A percentile compares a stretch with the other conserved stretches of the same genome.
phyloP scores from a whole-genome alignment of 2,329 filamentous ascomycete species.

The Dothideomycetidae sp. region DNA sequence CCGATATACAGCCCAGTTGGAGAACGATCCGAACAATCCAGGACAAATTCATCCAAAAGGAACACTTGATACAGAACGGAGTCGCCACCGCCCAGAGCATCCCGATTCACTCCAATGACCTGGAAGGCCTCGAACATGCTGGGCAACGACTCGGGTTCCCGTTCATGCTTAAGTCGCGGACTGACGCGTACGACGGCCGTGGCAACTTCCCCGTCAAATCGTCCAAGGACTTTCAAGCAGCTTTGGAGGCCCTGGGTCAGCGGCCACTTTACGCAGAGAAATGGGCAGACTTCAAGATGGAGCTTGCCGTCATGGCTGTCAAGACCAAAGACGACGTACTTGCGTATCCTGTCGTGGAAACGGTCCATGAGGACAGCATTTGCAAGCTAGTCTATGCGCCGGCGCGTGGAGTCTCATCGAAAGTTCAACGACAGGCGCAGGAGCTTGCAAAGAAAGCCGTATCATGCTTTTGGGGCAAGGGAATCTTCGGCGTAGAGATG shows the following conservation, averaged over 20 bases:
- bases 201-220: slow-evolving; percentile 54
- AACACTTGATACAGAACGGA: slow-evolving; percentile 52
- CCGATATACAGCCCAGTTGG: slow-evolving; percentile 65
- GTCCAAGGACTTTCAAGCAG: slow-evolving; percentile 46
- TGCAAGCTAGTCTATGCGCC: slow-evolving; percentile 88
- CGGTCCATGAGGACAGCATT: slow-evolving; percentile 86
- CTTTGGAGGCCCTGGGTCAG: slow-evolving; percentile 52
- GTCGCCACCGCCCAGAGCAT: slow-evolving; percentile 62
- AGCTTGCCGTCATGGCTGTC: slow-evolving; percentile 88
- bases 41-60: slow-evolving; percentile 85
- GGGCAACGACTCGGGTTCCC: slow-evolving; percentile 59
- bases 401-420: slow-evolving; percentile 52
- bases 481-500: slow-evolving; percentile 94
- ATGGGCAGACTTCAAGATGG: slow-evolving; percentile 71
- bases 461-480: slow-evolving; percentile 67
- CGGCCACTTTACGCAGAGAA: slow-evolving; percentile 76
- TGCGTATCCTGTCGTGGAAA: slow-evolving; percentile 84
- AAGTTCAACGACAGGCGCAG: slow-evolving; percentile 52
- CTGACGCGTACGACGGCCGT: slow-evolving; percentile 83
- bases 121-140: slow-evolving; percentile 48
- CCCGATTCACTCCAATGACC: slow-evolving; percentile 46
- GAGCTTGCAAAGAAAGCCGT: slow-evolving; percentile 68
- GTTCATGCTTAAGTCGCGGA: slow-evolving; percentile 84
- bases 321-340: slow-evolving; percentile 63
- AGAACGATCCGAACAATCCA: slow-evolving; percentile 77